These are phyloP conservation scores for Citrus australasica DNA, from an alignment of 345 rosid genomes.

Conservation along the genomic window DNA sequence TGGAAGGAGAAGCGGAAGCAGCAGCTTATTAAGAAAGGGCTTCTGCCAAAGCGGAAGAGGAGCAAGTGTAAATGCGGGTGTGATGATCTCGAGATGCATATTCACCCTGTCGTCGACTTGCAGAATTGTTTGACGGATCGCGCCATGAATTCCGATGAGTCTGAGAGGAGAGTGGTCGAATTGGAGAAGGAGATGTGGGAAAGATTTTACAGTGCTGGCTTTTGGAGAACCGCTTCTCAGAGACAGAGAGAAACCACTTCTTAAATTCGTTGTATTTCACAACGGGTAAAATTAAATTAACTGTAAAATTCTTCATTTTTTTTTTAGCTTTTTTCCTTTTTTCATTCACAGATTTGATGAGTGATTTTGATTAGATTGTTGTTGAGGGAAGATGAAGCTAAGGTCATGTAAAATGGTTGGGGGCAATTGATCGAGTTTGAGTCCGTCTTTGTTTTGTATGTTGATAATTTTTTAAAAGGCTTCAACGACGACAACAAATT, in stretches of 20 bases:
- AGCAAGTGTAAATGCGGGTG: constrained; percentile 19
- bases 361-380: background rate
- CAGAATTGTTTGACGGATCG: background rate
- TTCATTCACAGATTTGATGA: background rate
- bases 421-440: no score
- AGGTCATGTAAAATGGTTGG: no score
- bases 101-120: constrained; percentile 28
- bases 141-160: constrained; percentile 12
- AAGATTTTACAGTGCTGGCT: constrained; percentile 54
- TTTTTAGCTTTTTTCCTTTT: no score
- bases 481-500: background rate
- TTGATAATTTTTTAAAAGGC: background rate
- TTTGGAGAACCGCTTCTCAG: constrained; percentile 71
- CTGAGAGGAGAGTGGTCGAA: constrained; percentile 27
- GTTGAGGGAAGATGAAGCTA: no score
- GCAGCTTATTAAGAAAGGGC: constrained; percentile 26
- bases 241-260: background rate
- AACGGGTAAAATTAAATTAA: background rate
- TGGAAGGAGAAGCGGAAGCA: constrained; percentile 29
- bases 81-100: constrained; percentile 30
- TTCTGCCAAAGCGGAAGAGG: constrained; percentile 25
- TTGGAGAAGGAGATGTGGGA: constrained; percentile 63
- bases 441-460: no score
- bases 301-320: background rate
- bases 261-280: no score